phyloP scores from a whole-genome alignment of 768 basidiomycete species.

The Xanthoconium purpureum region DNA sequence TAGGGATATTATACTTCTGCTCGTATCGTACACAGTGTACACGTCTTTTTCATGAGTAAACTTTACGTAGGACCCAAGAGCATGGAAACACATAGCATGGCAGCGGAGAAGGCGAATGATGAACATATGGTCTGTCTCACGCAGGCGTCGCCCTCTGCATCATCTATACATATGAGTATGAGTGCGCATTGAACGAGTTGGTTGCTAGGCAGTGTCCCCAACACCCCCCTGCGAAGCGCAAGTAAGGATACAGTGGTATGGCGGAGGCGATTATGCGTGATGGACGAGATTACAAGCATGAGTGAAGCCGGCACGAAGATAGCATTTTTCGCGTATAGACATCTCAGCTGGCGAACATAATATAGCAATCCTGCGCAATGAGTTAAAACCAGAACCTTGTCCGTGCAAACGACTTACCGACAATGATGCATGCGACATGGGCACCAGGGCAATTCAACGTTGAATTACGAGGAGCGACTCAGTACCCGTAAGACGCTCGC shows the following conservation, averaged over 20 bases:
- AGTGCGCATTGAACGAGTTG: constrained; percentile 3
- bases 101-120: constrained; percentile 17
- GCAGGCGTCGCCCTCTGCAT: constrained; percentile 16
- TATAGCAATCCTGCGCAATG: constrained; percentile 15
- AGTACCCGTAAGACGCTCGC: constrained; percentile 43
- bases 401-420: constrained; percentile 14
- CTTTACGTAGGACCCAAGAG: constrained; percentile 12
- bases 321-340: constrained; percentile 18
- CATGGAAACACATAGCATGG: constrained; percentile 18
- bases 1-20: constrained; percentile 23
- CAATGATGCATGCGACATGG: constrained; percentile 4
- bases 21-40: constrained; percentile 30
- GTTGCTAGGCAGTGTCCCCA: neutral
- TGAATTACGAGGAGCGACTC: constrained; percentile 6
- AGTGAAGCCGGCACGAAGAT: constrained; percentile 18
- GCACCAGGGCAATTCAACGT: constrained; percentile 2
- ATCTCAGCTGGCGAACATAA: constrained; percentile 14
- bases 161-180: constrained; percentile 21
- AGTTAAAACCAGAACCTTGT: neutral
- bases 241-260: constrained; percentile 10
- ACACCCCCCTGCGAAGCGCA: constrained; percentile 4
- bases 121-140: constrained; percentile 19
- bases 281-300: constrained; percentile 16
- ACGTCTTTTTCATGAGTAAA: constrained; percentile 13
- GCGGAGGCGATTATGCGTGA: constrained; percentile 11